These are phyloP conservation scores for Podospora fimiseda DNA, from an alignment of 495 filamentous ascomycete genomes.

Conservation along the genomic window DNA sequence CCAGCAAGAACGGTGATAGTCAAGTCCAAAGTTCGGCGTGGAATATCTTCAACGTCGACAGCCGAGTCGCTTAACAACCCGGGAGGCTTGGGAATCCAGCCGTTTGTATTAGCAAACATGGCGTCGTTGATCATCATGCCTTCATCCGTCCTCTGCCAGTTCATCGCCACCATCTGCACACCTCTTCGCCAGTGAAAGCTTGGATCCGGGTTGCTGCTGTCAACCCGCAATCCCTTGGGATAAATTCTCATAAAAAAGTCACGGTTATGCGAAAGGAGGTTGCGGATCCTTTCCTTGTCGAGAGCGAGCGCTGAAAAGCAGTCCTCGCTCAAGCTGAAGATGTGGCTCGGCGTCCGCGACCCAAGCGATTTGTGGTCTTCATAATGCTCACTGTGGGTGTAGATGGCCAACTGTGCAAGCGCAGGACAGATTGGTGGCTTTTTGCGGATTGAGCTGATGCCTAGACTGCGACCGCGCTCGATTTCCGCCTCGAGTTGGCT, in stretches of 20 bases:
- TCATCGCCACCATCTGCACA: conserved; percentile 88
- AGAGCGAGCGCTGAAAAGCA: conserved; percentile 55
- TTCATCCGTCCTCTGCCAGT: conserved; percentile 85
- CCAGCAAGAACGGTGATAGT: conserved; percentile 40
- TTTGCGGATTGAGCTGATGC: conserved; percentile 34
- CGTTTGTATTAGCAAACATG: conserved; percentile 79
- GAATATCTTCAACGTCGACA: conserved; percentile 13
- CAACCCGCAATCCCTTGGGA: conserved; percentile 69
- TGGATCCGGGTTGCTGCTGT: conserved; percentile 82
- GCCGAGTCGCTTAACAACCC: conserved; percentile 34
- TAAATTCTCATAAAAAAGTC: conserved; percentile 85
- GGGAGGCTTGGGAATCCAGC: conserved; percentile 81
- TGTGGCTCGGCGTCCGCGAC: conserved; percentile 65
- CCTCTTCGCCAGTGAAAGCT: conserved; percentile 78
- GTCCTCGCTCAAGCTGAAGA: conserved; percentile 80
- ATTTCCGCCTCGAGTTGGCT: conserved; percentile 20
- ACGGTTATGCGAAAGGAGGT: conserved; percentile 74
- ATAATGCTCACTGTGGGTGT: conserved; percentile 80
- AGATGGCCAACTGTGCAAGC: conserved; percentile 70
- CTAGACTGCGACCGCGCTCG: conserved; percentile 18
- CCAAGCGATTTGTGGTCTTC: conserved; percentile 47
- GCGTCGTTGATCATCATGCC: conserved; percentile 93
- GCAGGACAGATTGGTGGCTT: conserved; percentile 56
- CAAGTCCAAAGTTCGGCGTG: conserved; percentile 31
- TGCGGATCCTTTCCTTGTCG: conserved; percentile 32